A percentile compares a stretch with the other conserved stretches of the same genome.
Conservation (phyloP, 1,284 basidiomycete genomes). For the Trametes versicolor region DNA sequence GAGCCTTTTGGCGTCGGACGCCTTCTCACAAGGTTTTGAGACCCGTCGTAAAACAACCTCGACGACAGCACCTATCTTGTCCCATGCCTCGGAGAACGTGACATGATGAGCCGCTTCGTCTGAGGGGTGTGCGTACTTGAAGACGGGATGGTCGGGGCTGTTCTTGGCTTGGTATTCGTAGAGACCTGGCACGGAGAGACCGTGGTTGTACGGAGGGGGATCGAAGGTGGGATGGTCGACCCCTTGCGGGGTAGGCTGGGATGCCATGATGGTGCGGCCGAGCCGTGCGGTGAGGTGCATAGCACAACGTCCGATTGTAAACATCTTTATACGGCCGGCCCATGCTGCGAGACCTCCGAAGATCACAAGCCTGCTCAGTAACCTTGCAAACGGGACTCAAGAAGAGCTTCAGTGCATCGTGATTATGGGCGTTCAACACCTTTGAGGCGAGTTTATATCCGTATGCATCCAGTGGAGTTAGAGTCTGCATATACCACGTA, state of each 20-base stretch:
- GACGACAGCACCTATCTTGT: constrained; percentile 5
- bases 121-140: constrained; percentile 30
- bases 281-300: too few relatives aligned
- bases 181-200: constrained; percentile 33
- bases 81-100: constrained; percentile 17
- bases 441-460: too few relatives aligned
- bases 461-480: too few relatives aligned
- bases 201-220: constrained; percentile 16
- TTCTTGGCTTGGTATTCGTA: constrained; percentile 35
- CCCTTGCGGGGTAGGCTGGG: constrained; percentile 1
- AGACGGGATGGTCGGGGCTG: constrained; percentile 36
- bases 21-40: not conserved
- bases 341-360: too few relatives aligned
- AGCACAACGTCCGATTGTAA: too few relatives aligned
- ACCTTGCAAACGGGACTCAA: too few relatives aligned
- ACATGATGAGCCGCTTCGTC: not conserved
- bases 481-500: too few relatives aligned
- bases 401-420: too few relatives aligned
- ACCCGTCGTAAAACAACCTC: not conserved
- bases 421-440: too few relatives aligned
- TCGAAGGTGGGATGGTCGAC: constrained; percentile 19
- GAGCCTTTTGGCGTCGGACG: not conserved
- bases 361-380: too few relatives aligned
- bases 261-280: not conserved
- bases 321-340: too few relatives aligned